Base-by-base conservation (phyloP, 2,329 filamentous ascomycete genomes). In the Diplodia seriata region DNA sequence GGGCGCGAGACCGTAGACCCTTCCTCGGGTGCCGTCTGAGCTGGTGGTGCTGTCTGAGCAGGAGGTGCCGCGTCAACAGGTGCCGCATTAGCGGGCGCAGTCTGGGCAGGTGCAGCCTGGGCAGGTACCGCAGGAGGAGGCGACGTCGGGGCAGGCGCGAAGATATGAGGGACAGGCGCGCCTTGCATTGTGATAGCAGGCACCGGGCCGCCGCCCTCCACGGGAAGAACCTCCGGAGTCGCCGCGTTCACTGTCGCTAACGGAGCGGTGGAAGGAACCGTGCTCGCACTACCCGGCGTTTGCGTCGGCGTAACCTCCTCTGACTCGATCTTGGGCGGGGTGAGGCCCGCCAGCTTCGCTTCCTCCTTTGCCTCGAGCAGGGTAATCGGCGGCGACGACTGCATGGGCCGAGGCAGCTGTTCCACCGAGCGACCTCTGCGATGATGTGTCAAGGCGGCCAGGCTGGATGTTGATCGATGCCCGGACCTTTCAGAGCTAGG, bases 391-490 rank as follows among this genome's bases (percentile, higher is more conserved):
- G 53, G n/a, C 43, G 43, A 47, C 18, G n/a, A 47, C 38, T 67
- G 47, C 15, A 55, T 51, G 8, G 47, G 15, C 11, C 66, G 43
- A 23, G 66, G 55, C 9, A 67, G 9, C 20, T 47, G 49, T 18
- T 67, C 66, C 1, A 49, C 66, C 31, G 66, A 67, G 18, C 66
- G 66, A 40, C 66, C 66, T 53, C 66, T 38, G 23, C 66, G 55
- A 33, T 67, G 66, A n/a, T 67, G 64, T 12, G 64, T 57, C 11
- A 56, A 49, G 49, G 66, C 47, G 12, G 66, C 50, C 15, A 68
- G 23, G 33, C 54, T 68, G 2, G 57, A 63, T 31, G 66, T 56
- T 11, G 66, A 68, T 55, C 66, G 49, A 15, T 68, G 66, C 56
- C 59, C 47, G 29, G 55, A 23, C 26, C 57, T 47, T 38, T 63